These are phyloP conservation scores for Neurospora intermedia DNA, from an alignment of 495 filamentous ascomycete species.

Conservation along the genomic window DNA sequence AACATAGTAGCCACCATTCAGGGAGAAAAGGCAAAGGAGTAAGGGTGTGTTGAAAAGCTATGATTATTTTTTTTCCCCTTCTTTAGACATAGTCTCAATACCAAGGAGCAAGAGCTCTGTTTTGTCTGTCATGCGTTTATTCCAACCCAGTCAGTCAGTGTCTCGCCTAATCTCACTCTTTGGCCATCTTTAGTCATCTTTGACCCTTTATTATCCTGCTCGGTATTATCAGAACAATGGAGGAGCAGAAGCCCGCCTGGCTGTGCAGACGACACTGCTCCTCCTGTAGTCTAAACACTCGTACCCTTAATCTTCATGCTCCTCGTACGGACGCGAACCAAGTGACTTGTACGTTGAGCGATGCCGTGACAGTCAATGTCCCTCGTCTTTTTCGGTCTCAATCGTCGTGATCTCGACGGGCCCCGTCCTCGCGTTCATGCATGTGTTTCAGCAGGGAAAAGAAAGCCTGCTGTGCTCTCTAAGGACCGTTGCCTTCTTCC, in stretches of 20 bases:
- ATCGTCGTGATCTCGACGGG: not conserved
- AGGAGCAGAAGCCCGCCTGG: not conserved
- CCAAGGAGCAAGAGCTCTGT: not conserved
- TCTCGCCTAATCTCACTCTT: not conserved
- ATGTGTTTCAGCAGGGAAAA: not conserved
- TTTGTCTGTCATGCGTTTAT: not conserved
- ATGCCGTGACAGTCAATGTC: not conserved
- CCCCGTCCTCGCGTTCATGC: not conserved
- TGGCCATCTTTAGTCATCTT: not conserved
- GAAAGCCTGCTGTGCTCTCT: slow-evolving; percentile 7
- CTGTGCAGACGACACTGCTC: not conserved
- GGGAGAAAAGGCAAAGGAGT: slow-evolving; percentile 55
- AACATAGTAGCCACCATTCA: slow-evolving; percentile 89
- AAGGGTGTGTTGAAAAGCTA: not conserved
- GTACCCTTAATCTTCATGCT: not conserved
- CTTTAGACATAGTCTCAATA: not conserved
- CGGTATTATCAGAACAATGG: not conserved
- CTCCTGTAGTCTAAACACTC: not conserved
- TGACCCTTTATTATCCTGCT: not conserved
- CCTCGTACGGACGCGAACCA: not conserved
- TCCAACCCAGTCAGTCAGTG: not conserved
- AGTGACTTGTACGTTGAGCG: not conserved
- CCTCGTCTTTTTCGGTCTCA: not conserved
- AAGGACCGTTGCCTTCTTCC: not conserved
- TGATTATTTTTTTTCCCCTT: not conserved